phyloP scores from a whole-genome alignment of 257 asterid species.

The Verbascum thapsus region DNA sequence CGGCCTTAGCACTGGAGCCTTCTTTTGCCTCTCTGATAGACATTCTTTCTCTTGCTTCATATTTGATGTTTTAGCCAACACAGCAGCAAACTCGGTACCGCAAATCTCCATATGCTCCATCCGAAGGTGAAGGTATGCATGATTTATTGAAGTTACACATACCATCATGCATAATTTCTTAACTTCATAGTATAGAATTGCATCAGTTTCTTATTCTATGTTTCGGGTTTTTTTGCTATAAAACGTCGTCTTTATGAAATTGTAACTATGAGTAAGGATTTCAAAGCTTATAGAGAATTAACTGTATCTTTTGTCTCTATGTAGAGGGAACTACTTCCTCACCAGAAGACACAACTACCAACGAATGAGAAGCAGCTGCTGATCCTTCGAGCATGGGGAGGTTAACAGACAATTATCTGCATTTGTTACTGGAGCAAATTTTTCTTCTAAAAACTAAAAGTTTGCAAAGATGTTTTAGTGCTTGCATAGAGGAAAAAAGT shows the following conservation, averaged over 20 bases:
- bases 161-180: background rate
- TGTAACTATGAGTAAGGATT: background rate
- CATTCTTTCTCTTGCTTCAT: slow-evolving; percentile 30
- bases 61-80: slow-evolving; percentile 65
- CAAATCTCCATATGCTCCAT: slow-evolving; percentile 87
- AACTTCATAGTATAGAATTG: background rate
- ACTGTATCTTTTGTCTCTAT: slow-evolving; percentile 11
- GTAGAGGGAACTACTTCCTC: slow-evolving; percentile 62
- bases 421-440: too few relatives aligned
- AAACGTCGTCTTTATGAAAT: background rate
- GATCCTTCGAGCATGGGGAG: slow-evolving; percentile 34
- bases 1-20: background rate
- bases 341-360: slow-evolving; percentile 55
- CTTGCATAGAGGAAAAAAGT: slow-evolving; percentile 22
- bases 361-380: slow-evolving; percentile 47
- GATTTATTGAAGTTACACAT: slow-evolving; percentile 1
- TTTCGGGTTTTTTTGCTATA: background rate
- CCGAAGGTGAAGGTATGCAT: slow-evolving; percentile 84
- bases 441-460: too few relatives aligned
- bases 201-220: slow-evolving; percentile 2
- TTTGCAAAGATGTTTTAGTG: slow-evolving; percentile 31
- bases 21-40: slow-evolving; percentile 24
- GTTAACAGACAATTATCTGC: too few relatives aligned
- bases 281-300: background rate
- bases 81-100: slow-evolving; percentile 96